Conservation (phyloP, 768 basidiomycete species). For the Phlegmacium glaucopus region DNA sequence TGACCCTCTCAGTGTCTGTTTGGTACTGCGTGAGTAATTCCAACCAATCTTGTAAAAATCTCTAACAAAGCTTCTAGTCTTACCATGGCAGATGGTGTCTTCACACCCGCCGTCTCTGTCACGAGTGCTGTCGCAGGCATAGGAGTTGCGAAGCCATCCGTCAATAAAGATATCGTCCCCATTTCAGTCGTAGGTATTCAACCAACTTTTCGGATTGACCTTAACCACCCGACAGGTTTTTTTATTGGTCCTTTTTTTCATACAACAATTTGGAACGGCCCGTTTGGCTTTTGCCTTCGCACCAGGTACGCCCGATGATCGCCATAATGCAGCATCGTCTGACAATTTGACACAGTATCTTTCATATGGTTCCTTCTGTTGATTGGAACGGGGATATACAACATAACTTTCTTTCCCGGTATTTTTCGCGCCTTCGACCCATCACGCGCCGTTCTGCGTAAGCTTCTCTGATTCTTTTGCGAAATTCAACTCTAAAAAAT, state of each 20-base stretch:
- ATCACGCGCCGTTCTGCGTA: slow-evolving; percentile 59
- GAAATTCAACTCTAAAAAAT: background rate
- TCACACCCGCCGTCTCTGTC: slow-evolving; percentile 69
- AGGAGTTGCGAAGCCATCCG: slow-evolving; percentile 51
- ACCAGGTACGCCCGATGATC: slow-evolving; percentile 36
- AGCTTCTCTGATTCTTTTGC: slow-evolving; percentile 15
- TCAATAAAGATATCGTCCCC: slow-evolving; percentile 43
- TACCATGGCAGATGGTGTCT: slow-evolving; percentile 65
- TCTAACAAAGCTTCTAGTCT: slow-evolving; percentile 29
- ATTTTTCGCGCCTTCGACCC: slow-evolving; percentile 69
- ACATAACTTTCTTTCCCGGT: slow-evolving; percentile 49
- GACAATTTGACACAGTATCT: slow-evolving; percentile 34
- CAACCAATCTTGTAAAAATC: background rate
- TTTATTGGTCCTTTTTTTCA: slow-evolving; percentile 52
- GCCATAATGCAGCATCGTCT: background rate
- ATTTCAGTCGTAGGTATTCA: slow-evolving; percentile 52
- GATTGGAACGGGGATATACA: slow-evolving; percentile 52
- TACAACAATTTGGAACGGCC: slow-evolving; percentile 59
- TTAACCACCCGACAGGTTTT: slow-evolving; percentile 35
- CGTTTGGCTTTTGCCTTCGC: slow-evolving; percentile 50
- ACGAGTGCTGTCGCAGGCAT: slow-evolving; percentile 70
- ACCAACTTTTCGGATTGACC: too few relatives aligned
- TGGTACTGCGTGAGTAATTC: slow-evolving; percentile 43
- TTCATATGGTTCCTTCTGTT: slow-evolving; percentile 55
- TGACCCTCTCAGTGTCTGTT: slow-evolving; percentile 44